Base-by-base conservation (phyloP, 2,329 filamentous ascomycete genomes). In the Salinomyces thailandicus region DNA sequence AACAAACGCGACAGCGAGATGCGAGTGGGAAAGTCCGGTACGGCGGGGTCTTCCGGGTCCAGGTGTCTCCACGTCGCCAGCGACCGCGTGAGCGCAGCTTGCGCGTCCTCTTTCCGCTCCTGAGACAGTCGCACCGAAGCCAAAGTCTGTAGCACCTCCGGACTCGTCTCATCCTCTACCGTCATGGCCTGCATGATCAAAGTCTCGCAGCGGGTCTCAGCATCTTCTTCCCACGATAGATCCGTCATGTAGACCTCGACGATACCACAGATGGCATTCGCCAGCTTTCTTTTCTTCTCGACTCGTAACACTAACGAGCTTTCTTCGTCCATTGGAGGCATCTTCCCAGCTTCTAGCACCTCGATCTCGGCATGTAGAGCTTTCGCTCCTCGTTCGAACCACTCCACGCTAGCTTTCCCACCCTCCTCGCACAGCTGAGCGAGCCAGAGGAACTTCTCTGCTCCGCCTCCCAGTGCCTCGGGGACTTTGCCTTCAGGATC, bases 221-320 rank as follows among this genome's bases (percentile, higher is more conserved):
- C 91, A 55, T 95, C 86, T 35, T 79, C 77, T 62, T 95, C 87
- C 85, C 73, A 79, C 11, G 54, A 58, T 27, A 46, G 32, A 41
- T 98, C 91, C 8, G 91, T 98, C 91, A 98, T 98, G 68, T 95
- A 98, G 33, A 98, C 85, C 65, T 98, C 91, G 5, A 85, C 79
- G 42, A 96, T 85, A 18, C 84, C 85, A 62, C 93, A 98, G 22
- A 98, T 72, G n/a, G 87, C 85, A 50, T 85, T 85, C 2, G 86
- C 85, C 22, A 96, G 70, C 62, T 91, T 91, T 47, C 71, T 69
- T 58, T 81, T 81, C 67, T 85, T 84, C 60, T 86, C 83, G 18
- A 79, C 72, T 5, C 54, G 49, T 27, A 77, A 35, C 22, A 67
- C 52, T 16, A 64, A 43, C 16, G 57, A 48, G 35, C 60, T 40